Percentiles rank a stretch among this genome's conserved stretches.
These are phyloP conservation scores for Metrosideros polymorpha DNA, from an alignment of 441 rosid genomes.

Conservation along the genomic window DNA sequence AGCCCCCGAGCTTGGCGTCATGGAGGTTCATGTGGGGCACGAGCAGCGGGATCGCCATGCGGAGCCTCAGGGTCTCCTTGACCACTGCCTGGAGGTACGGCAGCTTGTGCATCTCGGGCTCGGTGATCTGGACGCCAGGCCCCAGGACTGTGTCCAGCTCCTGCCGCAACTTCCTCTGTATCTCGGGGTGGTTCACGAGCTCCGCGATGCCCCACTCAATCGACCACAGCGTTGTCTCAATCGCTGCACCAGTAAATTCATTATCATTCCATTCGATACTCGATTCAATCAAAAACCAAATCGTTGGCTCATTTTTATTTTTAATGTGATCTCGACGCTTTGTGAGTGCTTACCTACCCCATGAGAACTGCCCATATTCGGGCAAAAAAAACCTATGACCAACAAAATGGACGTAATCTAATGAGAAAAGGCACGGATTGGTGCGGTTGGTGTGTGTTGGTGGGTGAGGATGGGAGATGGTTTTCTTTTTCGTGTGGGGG, in stretches of 20 bases:
- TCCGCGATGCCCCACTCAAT: conserved; percentile 95
- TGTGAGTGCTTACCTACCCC: background rate
- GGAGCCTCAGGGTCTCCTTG: conserved; percentile 78
- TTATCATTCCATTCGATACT: background rate
- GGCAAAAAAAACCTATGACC: background rate
- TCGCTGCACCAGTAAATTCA: conserved; percentile 32
- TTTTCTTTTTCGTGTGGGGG: background rate
- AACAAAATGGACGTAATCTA: background rate
- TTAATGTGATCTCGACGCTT: background rate
- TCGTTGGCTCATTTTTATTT: background rate
- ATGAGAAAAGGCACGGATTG: background rate
- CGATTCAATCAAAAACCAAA: background rate
- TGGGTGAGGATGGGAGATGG: background rate
- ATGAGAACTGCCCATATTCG: too few species aligned
- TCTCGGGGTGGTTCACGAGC: conserved; percentile 79
- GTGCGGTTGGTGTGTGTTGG: background rate
- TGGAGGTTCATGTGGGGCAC: conserved; percentile 98
- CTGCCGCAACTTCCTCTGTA: conserved; percentile 59
- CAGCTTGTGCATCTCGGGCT: conserved; percentile 65
- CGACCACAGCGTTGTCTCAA: conserved; percentile 91
- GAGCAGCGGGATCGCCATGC: conserved; percentile 96
- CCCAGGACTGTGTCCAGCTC: conserved; percentile 82
- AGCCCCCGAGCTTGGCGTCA: conserved; percentile 78
- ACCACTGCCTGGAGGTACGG: conserved; percentile 89
- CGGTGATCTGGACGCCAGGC: conserved; percentile 56